A percentile compares a stretch with the other conserved stretches of the same genome.
These are phyloP conservation scores for Aspergillus awamori DNA, from an alignment of 2,329 filamentous ascomycete genomes.

Conservation along the genomic window DNA sequence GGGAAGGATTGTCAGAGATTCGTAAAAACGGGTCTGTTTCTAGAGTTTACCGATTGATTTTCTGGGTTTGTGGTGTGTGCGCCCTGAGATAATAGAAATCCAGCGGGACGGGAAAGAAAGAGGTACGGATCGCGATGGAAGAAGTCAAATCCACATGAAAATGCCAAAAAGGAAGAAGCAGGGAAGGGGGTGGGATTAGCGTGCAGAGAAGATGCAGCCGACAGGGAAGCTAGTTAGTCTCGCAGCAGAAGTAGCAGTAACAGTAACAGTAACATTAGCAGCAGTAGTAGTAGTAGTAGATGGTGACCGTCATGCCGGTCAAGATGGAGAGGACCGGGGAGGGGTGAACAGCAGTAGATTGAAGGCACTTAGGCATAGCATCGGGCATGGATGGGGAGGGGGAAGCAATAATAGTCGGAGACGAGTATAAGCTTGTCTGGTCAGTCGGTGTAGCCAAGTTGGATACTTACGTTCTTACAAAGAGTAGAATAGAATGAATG, in stretches of 20 bases:
- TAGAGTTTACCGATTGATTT: too few relatives aligned
- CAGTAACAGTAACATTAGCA: neutral
- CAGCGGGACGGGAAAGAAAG: neutral
- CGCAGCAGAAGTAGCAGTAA: constrained; percentile 18
- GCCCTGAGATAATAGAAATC: too few relatives aligned
- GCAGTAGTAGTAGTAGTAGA: constrained; percentile 18
- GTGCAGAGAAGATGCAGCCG: constrained; percentile 4
- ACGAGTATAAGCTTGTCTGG: neutral
- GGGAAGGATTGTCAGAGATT: too few relatives aligned
- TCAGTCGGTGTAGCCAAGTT: neutral
- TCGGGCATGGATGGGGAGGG: neutral
- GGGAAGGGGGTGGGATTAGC: constrained; percentile 5
- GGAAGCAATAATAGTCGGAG: neutral
- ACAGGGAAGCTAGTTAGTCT: constrained; percentile 2
- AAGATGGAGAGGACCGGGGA: neutral
- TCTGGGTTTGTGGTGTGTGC: too few relatives aligned
- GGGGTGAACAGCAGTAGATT: neutral
- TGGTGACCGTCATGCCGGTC: neutral
- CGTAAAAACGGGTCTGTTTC: too few relatives aligned
- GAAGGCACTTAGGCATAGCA: neutral
- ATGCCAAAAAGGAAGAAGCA: constrained; percentile 3
- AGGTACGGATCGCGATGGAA: neutral
- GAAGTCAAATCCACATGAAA: constrained; percentile 1
- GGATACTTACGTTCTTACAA: too few relatives aligned
- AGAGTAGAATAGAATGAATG: too few relatives aligned